Base-by-base conservation (phyloP, 2,329 filamentous ascomycete species). In the Penicillium digitatum region DNA sequence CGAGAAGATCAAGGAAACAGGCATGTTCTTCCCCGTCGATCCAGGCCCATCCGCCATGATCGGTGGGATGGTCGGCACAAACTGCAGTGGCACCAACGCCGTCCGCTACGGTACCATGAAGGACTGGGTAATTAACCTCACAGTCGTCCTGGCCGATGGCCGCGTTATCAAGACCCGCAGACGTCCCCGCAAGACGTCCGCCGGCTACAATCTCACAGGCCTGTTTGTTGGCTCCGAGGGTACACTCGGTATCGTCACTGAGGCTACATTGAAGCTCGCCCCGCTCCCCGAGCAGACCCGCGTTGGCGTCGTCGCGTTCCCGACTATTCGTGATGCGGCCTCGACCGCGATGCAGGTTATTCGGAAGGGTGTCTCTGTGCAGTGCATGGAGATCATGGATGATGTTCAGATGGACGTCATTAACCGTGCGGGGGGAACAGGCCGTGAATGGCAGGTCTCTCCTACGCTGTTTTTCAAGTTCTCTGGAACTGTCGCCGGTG, bases 1-100 rank as follows among this genome's bases (percentile, higher is more conserved):
- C 66, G 84, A 87, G 61, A 80, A 85, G 46, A 85, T 88, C 66
- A 83, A 87, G 72, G 80, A 83, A 37, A 86, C 83, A 4, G 89
- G 89, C 0, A 82, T 96, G 1, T 96, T 96, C 76, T 95, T 96
- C 69, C 92, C 92, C 1, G 86, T 95, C 12, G 92, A 96, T 66
- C 92, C 92, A 12, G 89, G 89, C 70, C 87, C 87, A 35, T 80
- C 78, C 0, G 82, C 81, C 0, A 75, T 77, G 58, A 75, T 84
- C 20, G 82, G 82, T 2, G 82, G 82, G 5, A 84, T 84, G 82
- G 74, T 89, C 5, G 83, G 84, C 0, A 88, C 86, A 1, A 87
- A 86, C 50, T 89, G 87, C 72, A 85, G 78, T 50, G 81, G 81
- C 0, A 84, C 82, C 0, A 83, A 84, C 61, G 81, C 82, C 1